phyloP scores from a whole-genome alignment of 192 early-diverging fungal genomes.

The Coemansia sp. region DNA sequence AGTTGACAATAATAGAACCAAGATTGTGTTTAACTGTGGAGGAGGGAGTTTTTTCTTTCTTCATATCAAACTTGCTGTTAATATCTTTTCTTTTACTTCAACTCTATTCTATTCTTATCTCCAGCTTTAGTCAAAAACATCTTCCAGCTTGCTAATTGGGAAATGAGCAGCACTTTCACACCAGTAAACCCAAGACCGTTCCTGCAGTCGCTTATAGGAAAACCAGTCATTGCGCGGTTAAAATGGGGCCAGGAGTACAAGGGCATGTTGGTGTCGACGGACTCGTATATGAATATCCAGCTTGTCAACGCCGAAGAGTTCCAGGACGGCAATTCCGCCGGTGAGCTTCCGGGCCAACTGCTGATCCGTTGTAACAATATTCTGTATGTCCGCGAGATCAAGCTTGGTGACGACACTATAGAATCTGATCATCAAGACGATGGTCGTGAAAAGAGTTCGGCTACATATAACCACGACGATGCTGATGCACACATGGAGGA shows the following conservation, averaged over 20 bases:
- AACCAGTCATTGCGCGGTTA: constrained; percentile 87
- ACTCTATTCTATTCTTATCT: constrained; percentile 4
- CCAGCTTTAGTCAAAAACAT: too few relatives aligned
- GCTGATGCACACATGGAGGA: constrained; percentile 55
- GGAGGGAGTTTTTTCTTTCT: background rate
- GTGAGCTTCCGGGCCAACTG: constrained; percentile 83
- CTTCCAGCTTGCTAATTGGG: background rate
- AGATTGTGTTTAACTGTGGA: too few relatives aligned
- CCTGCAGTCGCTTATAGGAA: constrained; percentile 88
- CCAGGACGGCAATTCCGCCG: constrained; percentile 86
- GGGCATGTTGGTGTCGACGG: constrained; percentile 83
- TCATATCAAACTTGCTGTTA: background rate
- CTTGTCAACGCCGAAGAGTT: constrained; percentile 94
- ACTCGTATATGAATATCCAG: constrained; percentile 99
- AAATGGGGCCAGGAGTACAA: constrained; percentile 99
- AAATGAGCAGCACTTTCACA: constrained; percentile 58
- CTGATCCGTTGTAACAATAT: constrained; percentile 92
- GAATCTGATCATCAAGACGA: background rate
- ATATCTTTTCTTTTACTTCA: background rate
- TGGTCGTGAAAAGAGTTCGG: background rate
- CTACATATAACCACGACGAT: constrained; percentile 6
- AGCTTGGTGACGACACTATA: constrained; percentile 14
- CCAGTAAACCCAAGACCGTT: constrained; percentile 99
- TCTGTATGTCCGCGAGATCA: constrained; percentile 73
- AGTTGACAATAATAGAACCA: background rate